Conservation (phyloP, 768 basidiomycete species). For the Amanita inopinata region DNA sequence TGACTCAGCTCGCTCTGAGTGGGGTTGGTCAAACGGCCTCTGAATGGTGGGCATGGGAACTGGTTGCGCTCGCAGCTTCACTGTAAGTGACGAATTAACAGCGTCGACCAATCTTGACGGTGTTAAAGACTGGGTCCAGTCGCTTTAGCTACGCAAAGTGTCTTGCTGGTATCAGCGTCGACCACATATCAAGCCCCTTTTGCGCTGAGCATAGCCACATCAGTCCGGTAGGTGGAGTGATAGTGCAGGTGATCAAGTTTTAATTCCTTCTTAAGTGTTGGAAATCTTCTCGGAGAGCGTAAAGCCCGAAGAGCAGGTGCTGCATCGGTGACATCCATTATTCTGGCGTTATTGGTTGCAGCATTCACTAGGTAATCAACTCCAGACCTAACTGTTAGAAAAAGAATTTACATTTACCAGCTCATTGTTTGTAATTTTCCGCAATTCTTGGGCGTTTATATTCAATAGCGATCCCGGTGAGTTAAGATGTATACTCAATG, state of each 20-base stretch:
- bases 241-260: background rate
- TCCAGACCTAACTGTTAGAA: background rate
- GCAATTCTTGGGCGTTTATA: conserved; percentile 58
- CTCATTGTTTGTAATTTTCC: conserved; percentile 46
- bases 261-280: conserved; percentile 41
- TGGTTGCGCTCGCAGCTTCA: conserved; percentile 51
- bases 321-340: conserved; percentile 52
- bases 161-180: conserved; percentile 68
- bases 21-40: conserved; percentile 80
- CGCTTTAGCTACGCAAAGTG: conserved; percentile 80
- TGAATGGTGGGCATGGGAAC: conserved; percentile 99
- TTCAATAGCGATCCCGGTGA: conserved; percentile 61
- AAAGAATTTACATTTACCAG: conserved; percentile 21
- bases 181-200: conserved; percentile 80
- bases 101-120: background rate
- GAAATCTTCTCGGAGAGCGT: conserved; percentile 79
- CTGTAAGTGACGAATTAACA: conserved; percentile 21
- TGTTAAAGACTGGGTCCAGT: conserved; percentile 62
- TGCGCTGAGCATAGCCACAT: conserved; percentile 71
- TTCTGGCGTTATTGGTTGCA: conserved; percentile 58
- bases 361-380: conserved; percentile 48
- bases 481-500: conserved; percentile 10
- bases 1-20: conserved; percentile 71
- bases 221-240: conserved; percentile 56
- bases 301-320: conserved; percentile 65